Base-by-base conservation (phyloP, 208 protist genomes). In the Paratrypanosoma confusum region DNA sequence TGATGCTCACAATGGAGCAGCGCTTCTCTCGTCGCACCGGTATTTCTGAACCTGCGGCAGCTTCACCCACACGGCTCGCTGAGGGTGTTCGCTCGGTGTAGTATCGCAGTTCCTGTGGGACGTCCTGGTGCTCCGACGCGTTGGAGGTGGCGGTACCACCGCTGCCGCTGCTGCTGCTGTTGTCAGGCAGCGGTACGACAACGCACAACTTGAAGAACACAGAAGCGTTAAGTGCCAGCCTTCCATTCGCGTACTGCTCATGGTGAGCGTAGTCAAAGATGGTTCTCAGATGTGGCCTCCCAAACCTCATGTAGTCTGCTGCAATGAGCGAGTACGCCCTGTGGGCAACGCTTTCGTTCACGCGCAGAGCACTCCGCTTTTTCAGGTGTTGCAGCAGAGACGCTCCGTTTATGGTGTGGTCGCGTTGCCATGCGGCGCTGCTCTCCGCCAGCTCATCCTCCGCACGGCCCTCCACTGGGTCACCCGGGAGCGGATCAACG, bases 1-100 rank as follows among this genome's bases (percentile, higher is more conserved):
- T 78, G 32, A 90, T 63, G 55, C 66, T 68, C 14, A 90, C 71
- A 18, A 90, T 60, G 35, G 65, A 77, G 57, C 81, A 90, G 5
- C 17, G 13, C 10, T 25, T 25, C 8, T 14, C 5, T 17, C 13
- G 34, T 17, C 13, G 34, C 14, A n/a, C n/a, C n/a, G n/a, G n/a
- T n/a, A n/a, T n/a, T n/a, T n/a, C n/a, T n/a, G n/a, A n/a, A n/a
- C n/a, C n/a, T n/a, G n/a, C n/a, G n/a, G n/a, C n/a, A n/a, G n/a
- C n/a, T n/a, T n/a, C n/a, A n/a, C n/a, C n/a, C n/a, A n/a, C n/a
- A n/a, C n/a, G n/a, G n/a, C n/a, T n/a, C n/a, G n/a, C n/a, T n/a
- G n/a, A n/a, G n/a, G n/a, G n/a, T n/a, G n/a, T n/a, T n/a, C n/a
- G n/a, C n/a, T n/a, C n/a, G n/a, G n/a, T n/a, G n/a, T n/a, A n/a